Evolutionary conservation across 2,329 filamentous ascomycete genomes (phyloP), one percentile per base, ranked within the genome.

Genomic region (Bipolaris victoriae): DNA sequence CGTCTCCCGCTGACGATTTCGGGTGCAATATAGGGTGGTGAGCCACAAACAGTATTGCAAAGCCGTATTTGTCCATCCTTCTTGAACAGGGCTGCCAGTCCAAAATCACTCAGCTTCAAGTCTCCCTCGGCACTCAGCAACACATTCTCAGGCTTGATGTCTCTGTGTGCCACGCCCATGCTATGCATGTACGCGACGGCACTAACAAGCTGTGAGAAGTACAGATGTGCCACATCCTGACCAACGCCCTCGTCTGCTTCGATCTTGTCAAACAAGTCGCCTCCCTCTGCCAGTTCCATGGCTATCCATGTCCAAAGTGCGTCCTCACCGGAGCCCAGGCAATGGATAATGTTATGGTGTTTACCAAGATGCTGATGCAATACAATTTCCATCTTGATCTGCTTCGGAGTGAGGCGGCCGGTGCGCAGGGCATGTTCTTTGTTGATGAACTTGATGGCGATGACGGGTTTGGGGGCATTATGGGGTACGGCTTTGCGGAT

Each of bases 201-300:
- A 72, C 88, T 88, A 67, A 98, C 85, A 60, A 99, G 85, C 79
- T 99, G 95, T 2, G 89, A 85, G 76, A 99, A 99, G 80, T 98
- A 99, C 60, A 97, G 87, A 75, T 99, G 96, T 33, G 95, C 94
- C 72, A 99, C 92, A 74, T 98, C 91, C 76, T 96, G 88, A 6
- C 89, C 86, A n/a, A 98, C 92, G 46, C 95, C 95, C 43, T 94
- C 91, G 76, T 99, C 95, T 16, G 95, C 93, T 79, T 99, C 96
- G 68, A 99, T 98, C 82, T 99, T 99, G 86, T 99, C 95, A 76
- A 99, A 99, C 7, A 99, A 83, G 74, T 99, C 95, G 10, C 95
- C 95, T 40, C 95, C 95, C 68, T 96, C 91, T 44, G 95, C 95
- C 66, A 91, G 89, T 77, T 99, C 95, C 92, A 99, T 97, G 37